Evolutionary conservation across 2,329 filamentous ascomycete genomes (phyloP), one percentile per base, ranked within the genome.

Genomic region (Fusarium armeniacum): DNA sequence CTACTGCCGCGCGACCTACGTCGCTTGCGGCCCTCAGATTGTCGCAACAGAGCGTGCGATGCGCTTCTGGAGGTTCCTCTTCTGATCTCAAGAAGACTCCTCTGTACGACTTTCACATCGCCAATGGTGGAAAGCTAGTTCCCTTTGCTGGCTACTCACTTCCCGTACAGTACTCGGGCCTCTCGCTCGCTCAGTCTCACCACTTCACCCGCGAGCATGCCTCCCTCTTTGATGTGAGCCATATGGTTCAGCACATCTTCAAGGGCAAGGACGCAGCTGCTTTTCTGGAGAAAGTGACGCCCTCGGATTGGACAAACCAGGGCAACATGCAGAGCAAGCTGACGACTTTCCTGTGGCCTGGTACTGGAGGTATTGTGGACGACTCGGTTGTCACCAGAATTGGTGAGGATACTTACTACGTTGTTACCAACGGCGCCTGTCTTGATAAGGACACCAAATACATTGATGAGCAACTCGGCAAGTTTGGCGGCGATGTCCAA

Each of bases 381-480:
- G 96, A 99, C 81, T 94, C 92, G 6, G 91, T 99, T 74, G 90
- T 99, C 76, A 97, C 94, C 8, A 88, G 91, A 65, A 85, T 97
- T n/a, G 86, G 84, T 28, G 85, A 87, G 58, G 88, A 93, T 62
- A 81, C 87, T 56, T 98, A 94, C 84, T 97, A 98, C 81, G 90
- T 98, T 61, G 96, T 99, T 65, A 97, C 94, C 69, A 99, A 99
- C 79, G 96, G 95, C 28, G 96, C 90, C 38, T 97, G 94, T 80
- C 87, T 94, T 56, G 91, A 94, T 47, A 98, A 98, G 83, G 95
- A 98, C 81, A 84, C 92, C 65, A 87, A 85, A 53, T 98, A 94
- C 80, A 82, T 99, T 22, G 84, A 84, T 45, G 83, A 88, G 63
- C 88, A 97, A 79, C 86, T 98, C 53, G 82, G 83, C 69, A 81